A percentile compares a stretch with the other conserved stretches of the same genome.
phyloP scores from a whole-genome alignment of 352 stramenopile species.

The Globisporangium viniferum region DNA sequence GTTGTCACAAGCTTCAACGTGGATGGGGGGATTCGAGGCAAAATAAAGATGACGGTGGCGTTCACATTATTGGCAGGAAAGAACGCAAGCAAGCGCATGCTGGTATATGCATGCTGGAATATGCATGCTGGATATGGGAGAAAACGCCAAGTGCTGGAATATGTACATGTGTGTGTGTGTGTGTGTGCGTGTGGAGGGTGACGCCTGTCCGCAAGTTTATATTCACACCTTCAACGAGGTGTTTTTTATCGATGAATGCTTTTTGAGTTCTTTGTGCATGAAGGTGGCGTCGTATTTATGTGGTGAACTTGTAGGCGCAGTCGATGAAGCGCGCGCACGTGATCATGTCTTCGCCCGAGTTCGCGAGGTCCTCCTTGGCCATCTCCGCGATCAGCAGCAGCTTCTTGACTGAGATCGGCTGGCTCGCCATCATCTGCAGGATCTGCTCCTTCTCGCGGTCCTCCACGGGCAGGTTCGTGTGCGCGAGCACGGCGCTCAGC shows the following conservation, averaged over 20 bases:
- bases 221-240: neutral
- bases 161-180: neutral
- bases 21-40: neutral
- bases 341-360: conserved; percentile 65
- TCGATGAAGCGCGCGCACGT: conserved; percentile 79
- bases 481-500: conserved; percentile 83
- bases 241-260: no score
- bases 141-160: neutral
- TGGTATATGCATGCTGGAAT: no score
- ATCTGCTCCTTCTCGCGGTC: conserved; percentile 67
- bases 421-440: conserved; percentile 68
- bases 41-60: neutral
- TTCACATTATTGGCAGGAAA: no score
- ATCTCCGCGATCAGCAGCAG: conserved; percentile 97
- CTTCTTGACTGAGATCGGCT: conserved; percentile 98
- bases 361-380: conserved; percentile 87
- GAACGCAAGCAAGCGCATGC: no score
- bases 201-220: neutral
- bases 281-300: conserved; percentile 19
- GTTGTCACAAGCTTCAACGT: neutral
- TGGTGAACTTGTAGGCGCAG: conserved; percentile 76
- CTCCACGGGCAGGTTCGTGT: conserved; percentile 77
- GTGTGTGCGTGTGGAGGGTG: neutral
- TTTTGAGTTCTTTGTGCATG: neutral
- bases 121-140: neutral